Percentiles rank a stretch among this genome's conserved stretches.
Evolutionary conservation across 2,329 filamentous ascomycete genomes (phyloP).

Genomic region (Diaporthe amygdali): DNA sequence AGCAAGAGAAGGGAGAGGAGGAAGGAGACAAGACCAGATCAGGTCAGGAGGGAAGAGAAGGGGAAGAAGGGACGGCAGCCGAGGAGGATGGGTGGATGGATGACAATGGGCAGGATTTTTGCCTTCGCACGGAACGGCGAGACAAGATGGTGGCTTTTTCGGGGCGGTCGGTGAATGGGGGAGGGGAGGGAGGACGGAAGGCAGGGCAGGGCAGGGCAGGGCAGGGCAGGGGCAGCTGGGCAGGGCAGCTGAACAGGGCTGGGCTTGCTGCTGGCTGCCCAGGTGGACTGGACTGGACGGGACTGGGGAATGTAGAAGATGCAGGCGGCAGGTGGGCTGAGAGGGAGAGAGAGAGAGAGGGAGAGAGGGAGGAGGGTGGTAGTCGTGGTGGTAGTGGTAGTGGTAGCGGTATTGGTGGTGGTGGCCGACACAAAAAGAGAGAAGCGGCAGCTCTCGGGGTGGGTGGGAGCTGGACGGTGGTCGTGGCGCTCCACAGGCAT

Average conservation of each 20-base stretch:
- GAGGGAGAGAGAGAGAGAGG: conserved; percentile 11
- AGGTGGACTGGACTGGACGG: conserved; percentile 10
- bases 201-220: conserved; percentile 3
- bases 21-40: neutral
- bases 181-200: conserved; percentile 29
- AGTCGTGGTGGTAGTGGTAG: conserved; percentile 24
- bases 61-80: neutral
- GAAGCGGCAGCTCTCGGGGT: conserved; percentile 19
- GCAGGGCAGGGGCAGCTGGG: conserved; percentile 27
- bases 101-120: conserved; percentile 10
- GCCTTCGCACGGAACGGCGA: conserved; percentile 16
- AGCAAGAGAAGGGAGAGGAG: neutral
- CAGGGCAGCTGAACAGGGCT: conserved; percentile 30
- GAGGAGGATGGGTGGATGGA: conserved; percentile 8
- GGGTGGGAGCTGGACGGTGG: conserved; percentile 12
- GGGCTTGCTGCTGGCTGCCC: too few species aligned
- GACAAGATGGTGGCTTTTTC: conserved; percentile 21
- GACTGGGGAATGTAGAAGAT: conserved; percentile 4
- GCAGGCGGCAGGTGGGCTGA: conserved; percentile 21
- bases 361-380: neutral
- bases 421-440: conserved; percentile 5
- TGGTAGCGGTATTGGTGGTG: conserved; percentile 18
- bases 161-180: conserved; percentile 28
- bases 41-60: neutral
- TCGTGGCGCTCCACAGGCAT: conserved; percentile 21